A percentile compares a stretch with the other conserved stretches of the same genome.
Conservation (phyloP, 805 yeast species). For the Hanseniaspora jakobsenii region DNA sequence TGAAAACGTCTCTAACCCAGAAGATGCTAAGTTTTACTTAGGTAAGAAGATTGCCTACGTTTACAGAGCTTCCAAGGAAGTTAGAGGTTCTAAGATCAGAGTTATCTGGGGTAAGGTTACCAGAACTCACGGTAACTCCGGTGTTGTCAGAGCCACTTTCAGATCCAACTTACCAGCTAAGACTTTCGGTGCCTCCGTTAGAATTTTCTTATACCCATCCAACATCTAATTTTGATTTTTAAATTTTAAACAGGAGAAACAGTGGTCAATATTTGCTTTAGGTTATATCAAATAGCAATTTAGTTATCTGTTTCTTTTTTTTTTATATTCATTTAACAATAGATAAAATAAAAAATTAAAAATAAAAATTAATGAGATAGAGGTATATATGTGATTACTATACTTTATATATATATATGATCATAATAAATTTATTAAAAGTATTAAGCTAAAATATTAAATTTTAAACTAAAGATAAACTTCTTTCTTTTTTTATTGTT, state of each 20-base stretch:
- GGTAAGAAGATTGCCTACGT: constrained; percentile 99
- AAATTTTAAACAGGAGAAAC: not conserved
- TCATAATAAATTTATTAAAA: no score
- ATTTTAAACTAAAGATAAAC: no score
- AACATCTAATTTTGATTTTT: constrained; percentile 61
- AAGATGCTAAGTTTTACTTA: constrained; percentile 97
- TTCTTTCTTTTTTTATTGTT: no score
- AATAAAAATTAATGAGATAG: no score
- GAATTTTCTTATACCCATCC: constrained; percentile 99
- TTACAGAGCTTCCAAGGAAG: constrained; percentile 95
- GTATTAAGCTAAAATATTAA: no score
- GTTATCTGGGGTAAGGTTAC: constrained; percentile 99
- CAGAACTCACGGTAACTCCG: constrained; percentile 98
- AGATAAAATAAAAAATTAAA: no score
- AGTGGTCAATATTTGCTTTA: no score
- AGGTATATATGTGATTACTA: no score
- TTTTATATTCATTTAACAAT: no score
- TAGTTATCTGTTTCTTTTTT: no score
- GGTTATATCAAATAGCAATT: no score
- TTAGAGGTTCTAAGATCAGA: constrained; percentile 98
- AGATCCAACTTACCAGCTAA: constrained; percentile 98
- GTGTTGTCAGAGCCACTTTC: constrained; percentile 98
- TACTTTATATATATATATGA: no score
- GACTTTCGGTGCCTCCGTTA: constrained; percentile 99
- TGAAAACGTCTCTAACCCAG: constrained; percentile 85